phyloP scores from a whole-genome alignment of 495 filamentous ascomycete species.

The Neurospora intermedia region DNA sequence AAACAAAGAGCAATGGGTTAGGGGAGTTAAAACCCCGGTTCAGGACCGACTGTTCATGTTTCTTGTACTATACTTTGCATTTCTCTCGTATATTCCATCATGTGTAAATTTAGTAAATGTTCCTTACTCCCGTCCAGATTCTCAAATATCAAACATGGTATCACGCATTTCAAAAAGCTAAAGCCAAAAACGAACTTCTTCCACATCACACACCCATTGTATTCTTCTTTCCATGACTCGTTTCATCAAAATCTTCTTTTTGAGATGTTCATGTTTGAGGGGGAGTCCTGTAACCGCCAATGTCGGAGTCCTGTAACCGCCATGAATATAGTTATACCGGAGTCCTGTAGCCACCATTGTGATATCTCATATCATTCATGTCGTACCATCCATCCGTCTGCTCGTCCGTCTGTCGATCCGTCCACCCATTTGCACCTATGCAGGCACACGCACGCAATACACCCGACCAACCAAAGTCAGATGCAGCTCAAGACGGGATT shows the following conservation, averaged over 20 bases:
- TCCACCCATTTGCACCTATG: not conserved
- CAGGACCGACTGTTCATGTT: not conserved
- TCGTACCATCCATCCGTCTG: not conserved
- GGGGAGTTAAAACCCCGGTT: not conserved
- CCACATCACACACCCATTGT: not conserved
- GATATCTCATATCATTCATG: not conserved
- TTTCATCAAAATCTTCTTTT: not conserved
- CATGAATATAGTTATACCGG: not conserved
- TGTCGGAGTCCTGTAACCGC: not conserved
- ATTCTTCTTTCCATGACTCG: not conserved
- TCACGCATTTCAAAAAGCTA: not conserved
- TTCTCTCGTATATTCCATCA: not conserved
- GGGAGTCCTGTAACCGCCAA: not conserved
- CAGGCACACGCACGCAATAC: not conserved
- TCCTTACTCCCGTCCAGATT: not conserved
- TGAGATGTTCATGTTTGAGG: not conserved
- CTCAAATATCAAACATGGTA: not conserved
- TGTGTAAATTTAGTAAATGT: too few relatives aligned
- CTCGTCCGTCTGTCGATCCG: not conserved
- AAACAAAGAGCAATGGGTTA: not conserved
- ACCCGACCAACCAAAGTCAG: not conserved
- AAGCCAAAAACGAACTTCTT: not conserved
- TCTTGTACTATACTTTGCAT: not conserved
- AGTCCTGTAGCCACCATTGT: conserved; percentile 1
- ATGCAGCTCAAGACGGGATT: not conserved